phyloP scores from a whole-genome alignment of 176 grass and related monocot species.

The Aegilops sharonensis region DNA sequence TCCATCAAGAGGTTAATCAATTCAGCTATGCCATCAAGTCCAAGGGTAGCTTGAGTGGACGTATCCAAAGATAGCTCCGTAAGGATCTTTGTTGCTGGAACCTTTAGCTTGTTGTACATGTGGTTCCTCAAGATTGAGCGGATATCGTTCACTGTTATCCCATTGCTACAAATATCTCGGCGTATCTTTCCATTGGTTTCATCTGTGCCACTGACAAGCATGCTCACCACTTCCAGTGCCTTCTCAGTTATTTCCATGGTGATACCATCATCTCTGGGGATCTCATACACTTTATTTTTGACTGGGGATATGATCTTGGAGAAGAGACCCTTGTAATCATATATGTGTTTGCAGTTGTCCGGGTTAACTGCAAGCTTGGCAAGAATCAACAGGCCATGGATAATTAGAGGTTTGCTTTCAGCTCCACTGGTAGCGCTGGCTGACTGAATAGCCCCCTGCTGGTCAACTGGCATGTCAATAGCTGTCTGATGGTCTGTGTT shows the following conservation, averaged over 20 bases:
- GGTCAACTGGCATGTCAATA: neutral
- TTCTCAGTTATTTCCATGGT: conserved; percentile 2
- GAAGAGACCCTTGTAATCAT: neutral
- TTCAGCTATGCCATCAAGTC: neutral
- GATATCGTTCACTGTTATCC: neutral
- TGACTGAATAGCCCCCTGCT: neutral
- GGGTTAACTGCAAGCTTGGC: conserved; percentile 1
- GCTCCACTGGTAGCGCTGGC: neutral
- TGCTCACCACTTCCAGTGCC: neutral
- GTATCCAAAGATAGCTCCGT: neutral
- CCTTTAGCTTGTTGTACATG: conserved; percentile 2
- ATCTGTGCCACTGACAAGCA: conserved; percentile 2
- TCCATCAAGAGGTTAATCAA: neutral
- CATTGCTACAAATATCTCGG: neutral
- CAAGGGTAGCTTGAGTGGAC: neutral
- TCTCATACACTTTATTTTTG: neutral
- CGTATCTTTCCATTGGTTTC: neutral
- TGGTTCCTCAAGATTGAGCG: neutral
- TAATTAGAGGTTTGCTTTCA: conserved; percentile 2
- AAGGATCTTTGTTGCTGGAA: conserved; percentile 15
- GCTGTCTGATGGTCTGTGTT: neutral
- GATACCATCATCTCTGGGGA: neutral
- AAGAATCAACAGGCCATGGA: conserved; percentile 5
- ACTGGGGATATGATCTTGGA: neutral
- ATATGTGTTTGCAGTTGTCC: neutral